These are phyloP conservation scores for Bacidia gigantensis DNA, from an alignment of 495 filamentous ascomycete species.

Conservation along the genomic window DNA sequence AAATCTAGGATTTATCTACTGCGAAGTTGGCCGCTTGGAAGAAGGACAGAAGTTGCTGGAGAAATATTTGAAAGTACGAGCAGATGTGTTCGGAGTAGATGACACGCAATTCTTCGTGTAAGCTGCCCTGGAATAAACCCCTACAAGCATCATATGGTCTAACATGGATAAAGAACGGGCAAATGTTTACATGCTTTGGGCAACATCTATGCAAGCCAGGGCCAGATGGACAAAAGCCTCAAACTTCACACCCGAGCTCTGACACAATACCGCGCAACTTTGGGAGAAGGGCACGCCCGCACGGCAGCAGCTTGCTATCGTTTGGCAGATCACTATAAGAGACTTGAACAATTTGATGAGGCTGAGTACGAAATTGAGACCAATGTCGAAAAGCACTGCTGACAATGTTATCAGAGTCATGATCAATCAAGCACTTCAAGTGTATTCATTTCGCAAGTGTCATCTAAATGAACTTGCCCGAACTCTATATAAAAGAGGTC, in stretches of 20 bases:
- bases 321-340: no score
- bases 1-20: neutral
- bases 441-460: no score
- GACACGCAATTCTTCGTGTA: slow-evolving; percentile 16
- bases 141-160: neutral
- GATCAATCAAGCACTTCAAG: no score
- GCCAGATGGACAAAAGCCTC: slow-evolving; percentile 14
- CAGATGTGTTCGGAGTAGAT: slow-evolving; percentile 3
- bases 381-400: no score
- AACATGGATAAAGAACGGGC: slow-evolving; percentile 12
- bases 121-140: neutral
- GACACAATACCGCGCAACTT: slow-evolving; percentile 10
- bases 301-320: no score
- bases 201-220: slow-evolving; percentile 12
- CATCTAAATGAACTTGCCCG: no score
- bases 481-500: no score
- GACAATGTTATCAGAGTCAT: no score
- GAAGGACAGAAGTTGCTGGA: neutral
- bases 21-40: neutral
- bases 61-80: neutral
- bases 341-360: no score
- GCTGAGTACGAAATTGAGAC: no score
- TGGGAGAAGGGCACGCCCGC: slow-evolving; percentile 20
- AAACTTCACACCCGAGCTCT: slow-evolving; percentile 15
- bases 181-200: slow-evolving; percentile 16